Evolutionary conservation across 257 asterid genomes (phyloP).

Genomic region (Knoxia roxburghii): DNA sequence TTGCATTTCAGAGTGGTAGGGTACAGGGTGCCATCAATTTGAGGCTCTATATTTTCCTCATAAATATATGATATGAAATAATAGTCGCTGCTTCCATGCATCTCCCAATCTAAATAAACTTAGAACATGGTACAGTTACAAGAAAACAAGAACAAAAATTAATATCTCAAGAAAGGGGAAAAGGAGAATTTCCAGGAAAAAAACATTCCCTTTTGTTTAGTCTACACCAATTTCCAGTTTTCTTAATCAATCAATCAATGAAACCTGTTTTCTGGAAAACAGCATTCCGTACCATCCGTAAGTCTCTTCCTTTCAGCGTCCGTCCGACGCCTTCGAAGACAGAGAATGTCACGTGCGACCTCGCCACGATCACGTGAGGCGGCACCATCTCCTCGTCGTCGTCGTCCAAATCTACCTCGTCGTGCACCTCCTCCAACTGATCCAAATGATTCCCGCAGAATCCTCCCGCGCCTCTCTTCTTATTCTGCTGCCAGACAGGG

Average conservation of each 20-base stretch:
- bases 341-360: conserved; percentile 83
- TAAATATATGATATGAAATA: no score
- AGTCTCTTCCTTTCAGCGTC: conserved; percentile 83
- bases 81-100: conserved; percentile 4
- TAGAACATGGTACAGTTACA: background rate
- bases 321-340: conserved; percentile 90
- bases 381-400: conserved; percentile 65
- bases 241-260: conserved; percentile 42
- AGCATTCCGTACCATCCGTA: conserved; percentile 76
- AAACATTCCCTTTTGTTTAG: no score
- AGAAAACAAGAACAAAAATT: background rate
- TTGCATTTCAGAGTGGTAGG: no score
- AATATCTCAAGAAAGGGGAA: background rate
- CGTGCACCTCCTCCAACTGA: conserved; percentile 43
- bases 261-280: conserved; percentile 92
- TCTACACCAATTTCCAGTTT: background rate
- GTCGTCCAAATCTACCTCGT: conserved; percentile 26
- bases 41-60: no score
- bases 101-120: background rate
- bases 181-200: no score
- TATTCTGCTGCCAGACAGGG: conserved; percentile 54
- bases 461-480: conserved; percentile 8
- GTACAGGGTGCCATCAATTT: no score
- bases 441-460: conserved; percentile 18
- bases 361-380: conserved; percentile 88